These are phyloP conservation scores for Hymenotorrendiella dingleyae DNA, from an alignment of 2,329 filamentous ascomycete species.

Conservation along the genomic window DNA sequence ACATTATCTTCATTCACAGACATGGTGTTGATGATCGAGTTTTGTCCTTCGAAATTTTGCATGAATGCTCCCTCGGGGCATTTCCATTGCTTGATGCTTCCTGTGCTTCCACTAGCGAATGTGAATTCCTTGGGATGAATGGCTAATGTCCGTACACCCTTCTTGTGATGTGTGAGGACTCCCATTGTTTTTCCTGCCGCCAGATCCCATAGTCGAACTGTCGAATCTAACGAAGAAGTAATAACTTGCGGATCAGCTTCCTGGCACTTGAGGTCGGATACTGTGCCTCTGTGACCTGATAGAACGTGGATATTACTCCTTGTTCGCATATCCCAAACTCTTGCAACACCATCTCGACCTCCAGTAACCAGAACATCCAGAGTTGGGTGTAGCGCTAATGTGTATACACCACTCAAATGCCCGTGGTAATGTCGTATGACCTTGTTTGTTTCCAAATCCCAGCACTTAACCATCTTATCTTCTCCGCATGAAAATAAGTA, in stretches of 20 bases:
- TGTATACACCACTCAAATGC: constrained; percentile 93
- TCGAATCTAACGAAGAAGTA: constrained; percentile 84
- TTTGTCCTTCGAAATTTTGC: constrained; percentile 98
- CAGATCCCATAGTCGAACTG: constrained; percentile 89
- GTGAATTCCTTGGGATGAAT: constrained; percentile 92
- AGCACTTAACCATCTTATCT: constrained; percentile 99
- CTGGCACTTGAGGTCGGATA: constrained; percentile 85
- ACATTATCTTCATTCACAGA: constrained; percentile 93
- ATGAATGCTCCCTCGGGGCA: constrained; percentile 97
- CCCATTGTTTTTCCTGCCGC: constrained; percentile 95
- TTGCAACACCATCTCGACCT: constrained; percentile 85
- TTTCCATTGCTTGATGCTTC: constrained; percentile 98
- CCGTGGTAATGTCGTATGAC: constrained; percentile 98
- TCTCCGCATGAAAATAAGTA: constrained; percentile 98
- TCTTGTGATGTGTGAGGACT: constrained; percentile 96
- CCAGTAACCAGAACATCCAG: constrained; percentile 93
- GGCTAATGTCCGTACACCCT: constrained; percentile 80
- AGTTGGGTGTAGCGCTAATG: constrained; percentile 85
- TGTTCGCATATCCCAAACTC: constrained; percentile 98
- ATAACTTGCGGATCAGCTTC: constrained; percentile 96
- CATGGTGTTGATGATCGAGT: constrained; percentile 91
- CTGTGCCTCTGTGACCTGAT: constrained; percentile 82
- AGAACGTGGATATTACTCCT: constrained; percentile 93
- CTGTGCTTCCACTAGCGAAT: constrained; percentile 86
- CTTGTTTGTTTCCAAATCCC: constrained; percentile 99